phyloP scores from a whole-genome alignment of 2,329 filamentous ascomycete species.

The Thermomyces lanuginosus region DNA sequence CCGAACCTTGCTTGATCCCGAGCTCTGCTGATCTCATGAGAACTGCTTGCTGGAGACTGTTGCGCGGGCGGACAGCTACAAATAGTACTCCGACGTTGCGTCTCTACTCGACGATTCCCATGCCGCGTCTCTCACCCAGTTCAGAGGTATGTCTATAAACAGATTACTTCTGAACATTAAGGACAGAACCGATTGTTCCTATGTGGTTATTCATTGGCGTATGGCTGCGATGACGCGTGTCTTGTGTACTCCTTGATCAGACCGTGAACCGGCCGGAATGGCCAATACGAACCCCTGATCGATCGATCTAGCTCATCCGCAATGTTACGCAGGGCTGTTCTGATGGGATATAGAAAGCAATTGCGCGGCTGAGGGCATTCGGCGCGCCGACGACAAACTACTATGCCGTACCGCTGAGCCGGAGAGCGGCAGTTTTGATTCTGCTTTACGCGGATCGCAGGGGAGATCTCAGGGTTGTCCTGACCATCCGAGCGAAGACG shows the following conservation, averaged over 20 bases:
- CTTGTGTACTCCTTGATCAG: too few relatives aligned
- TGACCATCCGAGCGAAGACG: conserved; percentile 45
- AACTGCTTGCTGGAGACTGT: too few relatives aligned
- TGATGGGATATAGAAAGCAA: conserved; percentile 35
- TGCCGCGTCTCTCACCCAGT: background rate
- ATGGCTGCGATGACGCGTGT: too few relatives aligned
- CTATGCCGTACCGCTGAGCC: conserved; percentile 38
- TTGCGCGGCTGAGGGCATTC: conserved; percentile 41
- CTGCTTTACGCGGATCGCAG: conserved; percentile 70
- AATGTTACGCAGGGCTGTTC: background rate
- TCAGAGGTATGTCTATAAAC: background rate
- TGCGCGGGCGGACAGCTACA: too few relatives aligned
- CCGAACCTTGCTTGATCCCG: too few relatives aligned
- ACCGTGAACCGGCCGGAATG: too few relatives aligned
- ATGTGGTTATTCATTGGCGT: background rate
- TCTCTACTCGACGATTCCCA: too few relatives aligned
- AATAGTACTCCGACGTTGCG: too few relatives aligned
- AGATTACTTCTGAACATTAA: background rate
- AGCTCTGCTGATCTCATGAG: too few relatives aligned
- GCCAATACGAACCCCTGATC: too few relatives aligned
- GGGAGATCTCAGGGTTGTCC: conserved; percentile 56
- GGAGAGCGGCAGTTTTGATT: conserved; percentile 73
- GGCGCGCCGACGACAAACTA: conserved; percentile 42
- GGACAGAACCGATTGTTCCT: background rate
- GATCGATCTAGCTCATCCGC: background rate